Evolutionary conservation across 805 yeast species (phyloP).

Genomic region (Grigorovia transvaalensis): DNA sequence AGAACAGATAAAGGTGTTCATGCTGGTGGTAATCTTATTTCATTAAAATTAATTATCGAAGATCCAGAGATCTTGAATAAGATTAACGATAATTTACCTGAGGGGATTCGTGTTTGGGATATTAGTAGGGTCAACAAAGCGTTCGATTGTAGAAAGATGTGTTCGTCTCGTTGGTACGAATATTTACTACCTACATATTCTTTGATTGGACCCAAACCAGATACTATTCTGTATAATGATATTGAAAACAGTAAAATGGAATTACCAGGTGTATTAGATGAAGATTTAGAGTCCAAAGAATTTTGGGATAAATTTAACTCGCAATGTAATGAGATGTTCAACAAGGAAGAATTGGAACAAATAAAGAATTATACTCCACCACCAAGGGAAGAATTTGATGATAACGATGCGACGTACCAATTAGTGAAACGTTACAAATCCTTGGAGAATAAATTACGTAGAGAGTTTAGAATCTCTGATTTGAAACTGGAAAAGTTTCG

Average conservation of each 20-base stretch:
- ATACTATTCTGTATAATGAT: slow-evolving; percentile 50
- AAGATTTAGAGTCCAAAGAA: slow-evolving; percentile 55
- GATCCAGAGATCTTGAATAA: slow-evolving; percentile 58
- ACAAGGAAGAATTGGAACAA: slow-evolving; percentile 17
- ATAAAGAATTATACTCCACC: slow-evolving; percentile 28
- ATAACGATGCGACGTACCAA: slow-evolving; percentile 28
- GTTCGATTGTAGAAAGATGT: slow-evolving; percentile 90
- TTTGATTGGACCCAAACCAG: slow-evolving; percentile 82
- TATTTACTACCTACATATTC: slow-evolving; percentile 88
- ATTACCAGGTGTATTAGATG: slow-evolving; percentile 49
- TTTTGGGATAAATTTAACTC: slow-evolving; percentile 57
- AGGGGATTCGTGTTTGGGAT: slow-evolving; percentile 88
- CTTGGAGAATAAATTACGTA: slow-evolving; percentile 56
- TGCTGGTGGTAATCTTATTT: slow-evolving; percentile 90
- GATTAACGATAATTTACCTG: slow-evolving; percentile 71
- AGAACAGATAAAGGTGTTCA: slow-evolving; percentile 94
- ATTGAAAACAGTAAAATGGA: slow-evolving; percentile 42
- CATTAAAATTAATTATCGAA: slow-evolving; percentile 56
- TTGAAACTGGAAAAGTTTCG: slow-evolving; percentile 57
- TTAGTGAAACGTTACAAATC: slow-evolving; percentile 44
- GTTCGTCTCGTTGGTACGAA: slow-evolving; percentile 93
- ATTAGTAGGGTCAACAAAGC: slow-evolving; percentile 78
- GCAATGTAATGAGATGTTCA: slow-evolving; percentile 28
- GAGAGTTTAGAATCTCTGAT: slow-evolving; percentile 53
- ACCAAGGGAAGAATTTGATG: slow-evolving; percentile 31